Evolutionary conservation across 2,329 filamentous ascomycete species (phyloP).

Genomic region (Neocatenulostroma microsporum): DNA sequence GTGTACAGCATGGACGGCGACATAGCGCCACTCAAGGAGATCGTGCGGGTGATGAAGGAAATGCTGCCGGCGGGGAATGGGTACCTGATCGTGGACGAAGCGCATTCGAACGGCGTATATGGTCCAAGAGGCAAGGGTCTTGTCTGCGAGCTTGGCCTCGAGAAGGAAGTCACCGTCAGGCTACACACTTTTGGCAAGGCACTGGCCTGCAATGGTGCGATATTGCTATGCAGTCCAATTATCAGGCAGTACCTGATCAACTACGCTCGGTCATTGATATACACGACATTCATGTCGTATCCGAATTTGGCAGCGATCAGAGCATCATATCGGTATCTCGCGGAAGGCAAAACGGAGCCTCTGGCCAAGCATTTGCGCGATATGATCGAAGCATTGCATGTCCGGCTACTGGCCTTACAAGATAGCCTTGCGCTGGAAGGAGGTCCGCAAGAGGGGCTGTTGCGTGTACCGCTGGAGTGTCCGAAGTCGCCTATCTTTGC

Average conservation of each 20-base stretch:
- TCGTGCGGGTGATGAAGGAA: constrained; percentile 51
- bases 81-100: constrained; percentile 60
- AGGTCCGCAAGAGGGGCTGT: constrained; percentile 9
- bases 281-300: constrained; percentile 61
- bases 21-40: constrained; percentile 53
- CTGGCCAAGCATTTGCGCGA: constrained; percentile 39
- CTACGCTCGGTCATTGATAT: constrained; percentile 67
- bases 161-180: constrained; percentile 49
- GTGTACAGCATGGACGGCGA: constrained; percentile 84
- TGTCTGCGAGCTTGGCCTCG: constrained; percentile 50
- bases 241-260: constrained; percentile 62
- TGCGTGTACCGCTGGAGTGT: constrained; percentile 25
- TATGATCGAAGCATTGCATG: constrained; percentile 41
- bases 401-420: constrained; percentile 36
- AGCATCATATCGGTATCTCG: constrained; percentile 52
- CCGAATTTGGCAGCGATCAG: constrained; percentile 53
- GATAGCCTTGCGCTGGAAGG: constrained; percentile 1
- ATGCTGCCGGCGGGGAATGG: constrained; percentile 52
- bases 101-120: constrained; percentile 57
- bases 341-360: constrained; percentile 40
- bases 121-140: constrained; percentile 51
- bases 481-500: constrained; percentile 59
- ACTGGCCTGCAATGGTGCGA: constrained; percentile 58
- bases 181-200: constrained; percentile 63
- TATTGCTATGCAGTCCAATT: constrained; percentile 54